Evolutionary conservation across 2,329 filamentous ascomycete genomes (phyloP).

Genomic region (Hirsutella thompsonii): DNA sequence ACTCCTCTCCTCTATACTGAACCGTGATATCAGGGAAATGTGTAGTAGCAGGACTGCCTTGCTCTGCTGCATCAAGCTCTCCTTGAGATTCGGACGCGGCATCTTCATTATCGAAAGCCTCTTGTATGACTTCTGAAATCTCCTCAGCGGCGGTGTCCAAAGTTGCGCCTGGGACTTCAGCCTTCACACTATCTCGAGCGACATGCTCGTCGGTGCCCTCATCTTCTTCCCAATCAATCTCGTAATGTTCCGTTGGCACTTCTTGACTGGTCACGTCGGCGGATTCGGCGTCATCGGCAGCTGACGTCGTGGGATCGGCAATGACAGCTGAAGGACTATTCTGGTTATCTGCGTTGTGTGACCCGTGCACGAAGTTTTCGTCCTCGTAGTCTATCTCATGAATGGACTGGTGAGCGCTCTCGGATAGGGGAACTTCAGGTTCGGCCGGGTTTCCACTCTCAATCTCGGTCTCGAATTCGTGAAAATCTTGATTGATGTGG

Average conservation of each 20-base stretch:
- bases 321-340: neutral
- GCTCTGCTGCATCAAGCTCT: neutral
- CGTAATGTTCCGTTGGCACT: slow-evolving; percentile 5
- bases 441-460: neutral
- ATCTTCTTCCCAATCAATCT: slow-evolving; percentile 13
- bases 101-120: neutral
- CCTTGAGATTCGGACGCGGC: neutral
- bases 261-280: too few relatives aligned
- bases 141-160: neutral
- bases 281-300: neutral
- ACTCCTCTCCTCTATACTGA: slow-evolving; percentile 29
- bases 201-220: neutral
- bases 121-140: neutral
- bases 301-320: too few relatives aligned
- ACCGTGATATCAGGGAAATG: slow-evolving; percentile 24
- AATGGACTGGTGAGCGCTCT: too few relatives aligned
- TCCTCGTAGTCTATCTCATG: slow-evolving; percentile 5
- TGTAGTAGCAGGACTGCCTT: slow-evolving; percentile 4
- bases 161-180: neutral
- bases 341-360: neutral
- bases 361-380: slow-evolving; percentile 5
- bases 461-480: slow-evolving; percentile 24
- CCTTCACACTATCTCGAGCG: neutral
- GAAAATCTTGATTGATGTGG: slow-evolving; percentile 6
- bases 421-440: neutral